Evolutionary conservation across 768 basidiomycete species (phyloP).

Genomic region (Boletus sp.): DNA sequence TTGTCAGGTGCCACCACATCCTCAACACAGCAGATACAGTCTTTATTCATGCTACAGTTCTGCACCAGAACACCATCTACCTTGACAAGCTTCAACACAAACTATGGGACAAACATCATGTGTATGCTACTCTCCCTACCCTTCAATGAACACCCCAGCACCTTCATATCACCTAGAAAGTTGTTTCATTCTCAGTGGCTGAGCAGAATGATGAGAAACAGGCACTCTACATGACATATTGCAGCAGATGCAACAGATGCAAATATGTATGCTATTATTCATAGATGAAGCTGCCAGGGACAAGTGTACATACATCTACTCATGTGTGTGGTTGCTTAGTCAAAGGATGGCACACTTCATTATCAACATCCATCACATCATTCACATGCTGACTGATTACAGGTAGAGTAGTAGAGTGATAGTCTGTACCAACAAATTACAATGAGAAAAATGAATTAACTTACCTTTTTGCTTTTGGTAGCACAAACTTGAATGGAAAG

Average conservation of each 20-base stretch:
- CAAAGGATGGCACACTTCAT: not conserved
- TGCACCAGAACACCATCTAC: not conserved
- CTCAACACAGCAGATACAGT: not conserved
- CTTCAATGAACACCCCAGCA: not conserved
- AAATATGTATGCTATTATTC: constrained; percentile 27
- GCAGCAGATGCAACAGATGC: constrained; percentile 5
- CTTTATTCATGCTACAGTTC: not conserved
- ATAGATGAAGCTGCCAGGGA: constrained; percentile 18
- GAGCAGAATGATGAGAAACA: constrained; percentile 6
- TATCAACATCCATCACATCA: constrained; percentile 6
- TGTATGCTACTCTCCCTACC: not conserved
- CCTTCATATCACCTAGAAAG: not conserved
- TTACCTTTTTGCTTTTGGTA: constrained; percentile 4
- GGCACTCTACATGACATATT: constrained; percentile 8
- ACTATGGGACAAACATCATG: not conserved
- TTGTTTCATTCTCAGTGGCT: not conserved
- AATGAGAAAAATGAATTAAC: not conserved
- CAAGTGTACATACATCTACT: not conserved
- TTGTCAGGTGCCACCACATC: too few species aligned
- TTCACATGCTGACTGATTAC: not conserved
- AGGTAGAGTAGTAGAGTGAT: too few species aligned
- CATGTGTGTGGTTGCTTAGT: too few species aligned
- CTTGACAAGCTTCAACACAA: too few species aligned
- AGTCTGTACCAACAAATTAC: too few species aligned
- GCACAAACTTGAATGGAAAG: constrained; percentile 11